These are phyloP conservation scores for Penicillium salamii DNA, from an alignment of 495 filamentous ascomycete species.

Conservation along the genomic window DNA sequence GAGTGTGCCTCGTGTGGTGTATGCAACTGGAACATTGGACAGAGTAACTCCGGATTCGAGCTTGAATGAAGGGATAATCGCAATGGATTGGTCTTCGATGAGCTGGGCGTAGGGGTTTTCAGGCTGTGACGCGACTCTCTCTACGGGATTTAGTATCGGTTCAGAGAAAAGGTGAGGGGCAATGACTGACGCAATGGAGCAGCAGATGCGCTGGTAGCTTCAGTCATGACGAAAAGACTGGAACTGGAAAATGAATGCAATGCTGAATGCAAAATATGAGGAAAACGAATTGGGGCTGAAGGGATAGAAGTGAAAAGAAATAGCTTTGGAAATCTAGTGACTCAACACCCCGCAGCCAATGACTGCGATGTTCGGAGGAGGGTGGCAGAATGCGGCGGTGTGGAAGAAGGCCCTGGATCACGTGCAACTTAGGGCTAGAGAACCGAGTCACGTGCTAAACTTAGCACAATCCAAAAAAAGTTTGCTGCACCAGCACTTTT, in stretches of 20 bases:
- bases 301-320: slow-evolving; percentile 1
- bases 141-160: slow-evolving; percentile 64
- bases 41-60: slow-evolving; percentile 90
- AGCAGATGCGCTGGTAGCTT: slow-evolving; percentile 19
- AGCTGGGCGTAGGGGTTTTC: slow-evolving; percentile 89
- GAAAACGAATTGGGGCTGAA: slow-evolving; percentile 3
- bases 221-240: slow-evolving; percentile 27
- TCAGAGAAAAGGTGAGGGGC: slow-evolving; percentile 5
- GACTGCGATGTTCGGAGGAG: not conserved
- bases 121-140: slow-evolving; percentile 63
- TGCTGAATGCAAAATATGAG: slow-evolving; percentile 3
- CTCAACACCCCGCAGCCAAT: slow-evolving; percentile 10
- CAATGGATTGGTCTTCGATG: slow-evolving; percentile 83
- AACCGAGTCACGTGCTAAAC: not conserved
- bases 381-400: slow-evolving; percentile 5
- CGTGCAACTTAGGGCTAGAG: slow-evolving; percentile 2
- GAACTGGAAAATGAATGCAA: not conserved
- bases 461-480: too few species aligned
- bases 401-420: too few species aligned
- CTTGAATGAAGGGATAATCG: slow-evolving; percentile 82
- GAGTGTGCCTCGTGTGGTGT: slow-evolving; percentile 79
- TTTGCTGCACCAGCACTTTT: too few species aligned
- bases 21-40: slow-evolving; percentile 87
- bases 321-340: not conserved
- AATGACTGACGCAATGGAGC: slow-evolving; percentile 45